phyloP scores from a whole-genome alignment of 495 filamentous ascomycete genomes.

The Cercophora scortea region DNA sequence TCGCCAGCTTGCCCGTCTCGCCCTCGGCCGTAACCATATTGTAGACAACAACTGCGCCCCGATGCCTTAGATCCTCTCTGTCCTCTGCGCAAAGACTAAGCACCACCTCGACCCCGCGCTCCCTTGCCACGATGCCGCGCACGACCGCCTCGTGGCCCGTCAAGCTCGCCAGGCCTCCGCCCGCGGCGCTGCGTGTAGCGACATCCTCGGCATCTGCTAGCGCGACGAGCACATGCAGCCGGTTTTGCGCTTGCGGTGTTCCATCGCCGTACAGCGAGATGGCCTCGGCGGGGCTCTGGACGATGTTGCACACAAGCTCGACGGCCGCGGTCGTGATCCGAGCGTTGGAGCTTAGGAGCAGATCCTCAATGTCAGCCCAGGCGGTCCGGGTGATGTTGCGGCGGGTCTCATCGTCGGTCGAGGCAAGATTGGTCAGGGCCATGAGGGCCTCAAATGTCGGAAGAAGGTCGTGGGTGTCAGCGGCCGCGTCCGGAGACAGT shows the following conservation, averaged over 20 bases:
- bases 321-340: constrained; percentile 74
- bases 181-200: constrained; percentile 73
- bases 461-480: constrained; percentile 70
- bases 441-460: constrained; percentile 85
- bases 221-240: constrained; percentile 76
- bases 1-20: constrained; percentile 41
- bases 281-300: constrained; percentile 60
- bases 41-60: constrained; percentile 68
- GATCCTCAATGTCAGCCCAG: constrained; percentile 70
- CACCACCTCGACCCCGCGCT: constrained; percentile 62
- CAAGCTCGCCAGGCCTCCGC: constrained; percentile 78
- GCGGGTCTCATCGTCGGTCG: constrained; percentile 61
- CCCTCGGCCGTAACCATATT: constrained; percentile 51
- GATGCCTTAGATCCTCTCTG: constrained; percentile 63
- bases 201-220: constrained; percentile 78
- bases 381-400: constrained; percentile 62
- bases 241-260: constrained; percentile 58
- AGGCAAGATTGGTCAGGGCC: constrained; percentile 89
- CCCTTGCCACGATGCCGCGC: constrained; percentile 55
- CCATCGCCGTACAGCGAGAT: constrained; percentile 58
- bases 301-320: constrained; percentile 88
- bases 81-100: constrained; percentile 70
- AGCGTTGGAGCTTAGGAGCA: constrained; percentile 68
- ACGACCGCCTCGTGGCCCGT: constrained; percentile 69
- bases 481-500: constrained; percentile 47